A percentile compares a stretch with the other conserved stretches of the same genome.
phyloP scores from a whole-genome alignment of 116 monocot genomes.

The Iris pallida region DNA sequence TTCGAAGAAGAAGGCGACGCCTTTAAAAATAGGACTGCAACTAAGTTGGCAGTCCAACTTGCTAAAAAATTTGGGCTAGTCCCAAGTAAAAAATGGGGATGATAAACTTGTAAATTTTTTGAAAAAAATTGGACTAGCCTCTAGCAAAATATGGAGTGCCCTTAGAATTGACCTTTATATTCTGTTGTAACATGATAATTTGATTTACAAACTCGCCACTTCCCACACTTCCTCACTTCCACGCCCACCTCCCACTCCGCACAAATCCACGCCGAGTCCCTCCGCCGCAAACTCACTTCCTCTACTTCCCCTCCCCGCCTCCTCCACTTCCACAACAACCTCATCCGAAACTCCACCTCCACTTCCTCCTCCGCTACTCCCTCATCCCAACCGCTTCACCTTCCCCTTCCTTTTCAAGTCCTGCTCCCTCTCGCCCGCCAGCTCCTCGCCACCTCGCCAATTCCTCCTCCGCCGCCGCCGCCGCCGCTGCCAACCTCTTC shows the following conservation, averaged over 20 bases:
- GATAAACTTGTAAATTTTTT: too few relatives aligned
- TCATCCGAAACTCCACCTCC: slow-evolving; percentile 51
- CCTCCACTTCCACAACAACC: slow-evolving; percentile 35
- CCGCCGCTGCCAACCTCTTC: slow-evolving; percentile 27
- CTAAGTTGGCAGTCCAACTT: too few relatives aligned
- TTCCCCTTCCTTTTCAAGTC: slow-evolving; percentile 63
- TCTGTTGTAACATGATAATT: too few relatives aligned
- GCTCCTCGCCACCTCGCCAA: slow-evolving; percentile 50
- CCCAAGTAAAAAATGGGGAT: too few relatives aligned
- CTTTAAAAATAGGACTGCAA: too few relatives aligned
- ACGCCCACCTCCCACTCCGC: slow-evolving; percentile 8
- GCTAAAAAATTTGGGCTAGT: too few relatives aligned
- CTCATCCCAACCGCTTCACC: slow-evolving; percentile 47
- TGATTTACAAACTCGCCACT: too few relatives aligned
- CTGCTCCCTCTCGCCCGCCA: slow-evolving; percentile 32
- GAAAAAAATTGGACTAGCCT: too few relatives aligned
- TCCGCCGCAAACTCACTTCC: slow-evolving; percentile 24
- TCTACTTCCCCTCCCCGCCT: slow-evolving; percentile 14
- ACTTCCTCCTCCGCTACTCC: slow-evolving; percentile 29
- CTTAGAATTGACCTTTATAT: too few relatives aligned
- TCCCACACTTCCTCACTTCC: slow-evolving; percentile 20
- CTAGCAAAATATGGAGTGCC: too few relatives aligned
- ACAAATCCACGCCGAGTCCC: slow-evolving; percentile 15
- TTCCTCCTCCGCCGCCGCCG: slow-evolving; percentile 10
- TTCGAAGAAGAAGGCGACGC: too few relatives aligned